Conservation (phyloP, 805 yeast genomes). For the Candida andamanensis region DNA sequence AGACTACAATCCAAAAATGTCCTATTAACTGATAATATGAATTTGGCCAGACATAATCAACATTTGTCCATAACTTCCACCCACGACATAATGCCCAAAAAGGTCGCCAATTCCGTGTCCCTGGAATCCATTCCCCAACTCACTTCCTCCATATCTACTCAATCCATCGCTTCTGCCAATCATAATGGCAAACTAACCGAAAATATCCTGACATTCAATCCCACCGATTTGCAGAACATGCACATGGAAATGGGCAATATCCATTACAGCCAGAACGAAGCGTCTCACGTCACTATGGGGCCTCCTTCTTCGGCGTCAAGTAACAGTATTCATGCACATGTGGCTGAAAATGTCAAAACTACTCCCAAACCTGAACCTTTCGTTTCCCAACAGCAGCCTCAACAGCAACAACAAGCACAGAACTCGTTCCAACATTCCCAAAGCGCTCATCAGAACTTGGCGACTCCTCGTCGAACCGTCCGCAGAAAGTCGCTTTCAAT, state of each 20-base stretch:
- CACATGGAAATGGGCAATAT: conserved; percentile 29
- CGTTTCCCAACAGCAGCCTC: neutral
- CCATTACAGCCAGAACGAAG: conserved; percentile 9
- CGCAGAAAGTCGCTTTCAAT: conserved; percentile 33
- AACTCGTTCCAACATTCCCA: too few relatives aligned
- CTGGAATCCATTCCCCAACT: conserved; percentile 33
- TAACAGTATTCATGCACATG: conserved; percentile 1
- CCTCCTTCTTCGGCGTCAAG: neutral
- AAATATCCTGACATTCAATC: too few relatives aligned
- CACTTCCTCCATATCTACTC: conserved; percentile 31
- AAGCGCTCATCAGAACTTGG: too few relatives aligned
- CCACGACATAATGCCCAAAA: conserved; percentile 4
- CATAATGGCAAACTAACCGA: too few relatives aligned
- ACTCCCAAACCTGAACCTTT: neutral
- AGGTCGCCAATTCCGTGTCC: conserved; percentile 15
- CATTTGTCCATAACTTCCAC: conserved; percentile 7
- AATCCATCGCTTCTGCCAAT: too few relatives aligned
- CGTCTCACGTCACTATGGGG: neutral
- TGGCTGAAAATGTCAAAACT: too few relatives aligned
- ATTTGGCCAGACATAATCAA: conserved; percentile 7
- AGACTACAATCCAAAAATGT: neutral
- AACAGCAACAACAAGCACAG: conserved; percentile 8
- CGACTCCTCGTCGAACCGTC: conserved; percentile 31
- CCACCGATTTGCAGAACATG: too few relatives aligned
- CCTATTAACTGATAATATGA: conserved; percentile 9